Percentiles rank a stretch among this genome's conserved stretches.
Evolutionary conservation across 805 yeast genomes (phyloP).

Genomic region (Saccharomycopsis fodiens): DNA sequence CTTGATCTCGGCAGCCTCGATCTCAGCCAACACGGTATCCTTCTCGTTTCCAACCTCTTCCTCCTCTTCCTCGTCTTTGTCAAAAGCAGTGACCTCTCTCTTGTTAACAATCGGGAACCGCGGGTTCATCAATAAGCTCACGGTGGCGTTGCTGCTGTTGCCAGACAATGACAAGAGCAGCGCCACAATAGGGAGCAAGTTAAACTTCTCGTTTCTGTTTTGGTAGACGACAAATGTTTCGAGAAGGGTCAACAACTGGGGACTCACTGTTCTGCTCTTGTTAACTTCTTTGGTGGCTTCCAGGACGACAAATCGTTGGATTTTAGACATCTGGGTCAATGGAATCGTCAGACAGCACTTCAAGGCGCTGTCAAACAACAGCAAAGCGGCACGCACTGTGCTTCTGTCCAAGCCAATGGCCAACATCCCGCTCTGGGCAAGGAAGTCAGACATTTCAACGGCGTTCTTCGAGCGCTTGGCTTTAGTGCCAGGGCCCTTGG

Average conservation of each 20-base stretch:
- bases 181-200: constrained; percentile 65
- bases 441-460: constrained; percentile 56
- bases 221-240: constrained; percentile 61
- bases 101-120: constrained; percentile 51
- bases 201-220: constrained; percentile 47
- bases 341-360: constrained; percentile 44
- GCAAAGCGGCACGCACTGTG: constrained; percentile 27
- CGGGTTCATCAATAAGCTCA: constrained; percentile 64
- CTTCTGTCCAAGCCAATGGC: neutral
- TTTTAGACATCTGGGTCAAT: constrained; percentile 52
- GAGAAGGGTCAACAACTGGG: constrained; percentile 33
- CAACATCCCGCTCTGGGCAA: constrained; percentile 47
- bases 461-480: constrained; percentile 35
- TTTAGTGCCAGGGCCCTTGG: constrained; percentile 18
- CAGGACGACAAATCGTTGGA: constrained; percentile 40
- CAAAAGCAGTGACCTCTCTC: constrained; percentile 21
- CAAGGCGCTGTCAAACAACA: constrained; percentile 44
- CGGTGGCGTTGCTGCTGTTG: constrained; percentile 31
- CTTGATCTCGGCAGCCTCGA: constrained; percentile 1
- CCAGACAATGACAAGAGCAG: constrained; percentile 37
- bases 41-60: constrained; percentile 27
- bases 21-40: constrained; percentile 1
- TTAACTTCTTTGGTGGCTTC: constrained; percentile 28
- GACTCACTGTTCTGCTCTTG: constrained; percentile 25
- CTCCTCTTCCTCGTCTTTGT: constrained; percentile 22